Conservation (phyloP, 768 basidiomycete genomes). For the Xerocomellus intermedius region DNA sequence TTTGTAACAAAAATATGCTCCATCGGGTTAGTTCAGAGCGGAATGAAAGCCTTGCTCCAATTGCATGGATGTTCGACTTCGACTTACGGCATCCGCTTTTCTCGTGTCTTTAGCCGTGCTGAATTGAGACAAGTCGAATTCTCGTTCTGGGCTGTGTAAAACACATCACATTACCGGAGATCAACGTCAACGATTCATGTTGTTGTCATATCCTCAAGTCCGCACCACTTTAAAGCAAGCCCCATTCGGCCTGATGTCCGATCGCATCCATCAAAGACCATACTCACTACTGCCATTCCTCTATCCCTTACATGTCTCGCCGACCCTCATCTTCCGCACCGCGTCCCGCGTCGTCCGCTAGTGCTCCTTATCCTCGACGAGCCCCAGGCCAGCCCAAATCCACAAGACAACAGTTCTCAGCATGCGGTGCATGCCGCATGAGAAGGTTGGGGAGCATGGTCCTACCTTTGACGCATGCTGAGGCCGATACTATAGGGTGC, state of each 20-base stretch:
- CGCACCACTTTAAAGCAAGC: slow-evolving; percentile 22
- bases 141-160: slow-evolving; percentile 24
- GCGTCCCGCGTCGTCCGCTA: slow-evolving; percentile 27
- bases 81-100: slow-evolving; percentile 37
- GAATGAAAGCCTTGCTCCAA: slow-evolving; percentile 25
- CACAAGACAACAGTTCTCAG: slow-evolving; percentile 82
- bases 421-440: slow-evolving; percentile 91
- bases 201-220: slow-evolving; percentile 18
- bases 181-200: slow-evolving; percentile 29
- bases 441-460: slow-evolving; percentile 51
- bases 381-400: slow-evolving; percentile 68
- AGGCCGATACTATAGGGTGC: slow-evolving; percentile 54
- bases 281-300: slow-evolving; percentile 13
- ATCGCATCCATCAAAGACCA: slow-evolving; percentile 23
- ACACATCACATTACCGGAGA: slow-evolving; percentile 28
- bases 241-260: slow-evolving; percentile 21
- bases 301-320: slow-evolving; percentile 53
- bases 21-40: slow-evolving; percentile 19
- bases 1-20: not conserved
- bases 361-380: slow-evolving; percentile 43
- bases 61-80: slow-evolving; percentile 29
- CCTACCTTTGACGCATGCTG: not conserved
- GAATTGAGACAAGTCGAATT: slow-evolving; percentile 12
- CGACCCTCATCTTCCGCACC: slow-evolving; percentile 41
- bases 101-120: slow-evolving; percentile 31